Conservation (phyloP, 2,329 filamentous ascomycete genomes). For the Tetracladium maxilliforme region DNA sequence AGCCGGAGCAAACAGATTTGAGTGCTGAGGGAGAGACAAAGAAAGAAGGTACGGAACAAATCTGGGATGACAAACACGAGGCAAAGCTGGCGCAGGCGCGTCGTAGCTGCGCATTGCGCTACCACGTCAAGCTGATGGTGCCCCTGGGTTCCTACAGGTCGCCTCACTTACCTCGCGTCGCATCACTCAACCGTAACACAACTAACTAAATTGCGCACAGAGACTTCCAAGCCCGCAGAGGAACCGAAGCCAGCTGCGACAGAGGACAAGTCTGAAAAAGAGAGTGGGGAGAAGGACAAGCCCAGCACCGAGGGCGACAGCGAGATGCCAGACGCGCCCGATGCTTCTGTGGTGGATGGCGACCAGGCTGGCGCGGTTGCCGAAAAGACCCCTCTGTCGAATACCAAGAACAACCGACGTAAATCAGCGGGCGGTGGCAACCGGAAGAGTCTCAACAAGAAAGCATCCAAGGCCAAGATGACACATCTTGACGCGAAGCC, state of each 20-base stretch:
- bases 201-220: conserved; percentile 2
- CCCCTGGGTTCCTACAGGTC: conserved; percentile 3
- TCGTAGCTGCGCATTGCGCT: no score
- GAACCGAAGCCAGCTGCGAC: conserved; percentile 3
- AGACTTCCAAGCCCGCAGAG: conserved; percentile 6
- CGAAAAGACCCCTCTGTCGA: conserved; percentile 23
- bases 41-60: no score
- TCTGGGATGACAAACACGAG: no score
- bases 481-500: conserved; percentile 69
- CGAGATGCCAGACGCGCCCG: conserved; percentile 8
- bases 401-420: conserved; percentile 41
- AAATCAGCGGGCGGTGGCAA: conserved; percentile 59
- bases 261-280: conserved; percentile 11
- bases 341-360: conserved; percentile 10
- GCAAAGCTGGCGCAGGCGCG: no score
- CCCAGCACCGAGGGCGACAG: conserved; percentile 14
- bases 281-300: conserved; percentile 15
- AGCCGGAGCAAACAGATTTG: no score
- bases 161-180: no score
- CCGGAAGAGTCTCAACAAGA: conserved; percentile 64
- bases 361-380: conserved; percentile 15
- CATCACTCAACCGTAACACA: conserved; percentile 1
- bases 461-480: conserved; percentile 61
- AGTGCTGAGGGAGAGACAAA: no score
- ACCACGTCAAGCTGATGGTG: conserved; percentile 6